Evolutionary conservation across 768 basidiomycete genomes (phyloP).

Genomic region (Filobasidium floriforme): DNA sequence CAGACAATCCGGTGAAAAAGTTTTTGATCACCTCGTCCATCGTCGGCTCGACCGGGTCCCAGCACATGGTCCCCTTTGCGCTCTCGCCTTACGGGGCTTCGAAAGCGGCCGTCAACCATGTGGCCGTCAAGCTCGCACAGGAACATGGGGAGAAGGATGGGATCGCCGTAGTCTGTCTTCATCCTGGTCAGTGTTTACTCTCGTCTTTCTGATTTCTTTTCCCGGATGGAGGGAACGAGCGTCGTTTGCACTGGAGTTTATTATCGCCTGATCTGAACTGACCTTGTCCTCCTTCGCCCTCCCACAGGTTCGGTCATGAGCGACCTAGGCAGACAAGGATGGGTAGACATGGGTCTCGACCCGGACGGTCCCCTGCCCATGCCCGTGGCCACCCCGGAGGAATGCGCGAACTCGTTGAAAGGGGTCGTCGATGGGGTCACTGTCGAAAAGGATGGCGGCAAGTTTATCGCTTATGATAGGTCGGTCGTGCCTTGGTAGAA

Average conservation of each 20-base stretch:
- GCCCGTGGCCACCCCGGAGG: background rate
- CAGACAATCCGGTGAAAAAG: background rate
- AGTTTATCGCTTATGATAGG: background rate
- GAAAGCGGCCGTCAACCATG: slow-evolving; percentile 26
- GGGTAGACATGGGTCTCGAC: background rate
- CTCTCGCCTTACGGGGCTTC: slow-evolving; percentile 21
- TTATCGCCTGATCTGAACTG: too few species aligned
- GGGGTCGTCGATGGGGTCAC: background rate
- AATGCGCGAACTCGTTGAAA: background rate
- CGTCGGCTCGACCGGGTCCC: slow-evolving; percentile 10
- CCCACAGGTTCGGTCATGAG: slow-evolving; percentile 9
- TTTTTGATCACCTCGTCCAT: slow-evolving; percentile 25
- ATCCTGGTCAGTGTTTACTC: slow-evolving; percentile 11
- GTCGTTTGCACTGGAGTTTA: background rate
- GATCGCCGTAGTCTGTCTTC: slow-evolving; percentile 7
- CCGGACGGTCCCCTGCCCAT: background rate
- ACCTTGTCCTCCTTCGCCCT: background rate
- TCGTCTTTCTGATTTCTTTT: too few species aligned
- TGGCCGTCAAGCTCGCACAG: slow-evolving; percentile 22
- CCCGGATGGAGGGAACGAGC: too few species aligned
- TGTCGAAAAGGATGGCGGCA: background rate
- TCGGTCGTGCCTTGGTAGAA: background rate
- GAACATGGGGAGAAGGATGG: slow-evolving; percentile 12
- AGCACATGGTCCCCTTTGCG: background rate
- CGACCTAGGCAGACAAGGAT: slow-evolving; percentile 2